phyloP scores from a whole-genome alignment of 345 rosid species.

The Camelina neglecta region DNA sequence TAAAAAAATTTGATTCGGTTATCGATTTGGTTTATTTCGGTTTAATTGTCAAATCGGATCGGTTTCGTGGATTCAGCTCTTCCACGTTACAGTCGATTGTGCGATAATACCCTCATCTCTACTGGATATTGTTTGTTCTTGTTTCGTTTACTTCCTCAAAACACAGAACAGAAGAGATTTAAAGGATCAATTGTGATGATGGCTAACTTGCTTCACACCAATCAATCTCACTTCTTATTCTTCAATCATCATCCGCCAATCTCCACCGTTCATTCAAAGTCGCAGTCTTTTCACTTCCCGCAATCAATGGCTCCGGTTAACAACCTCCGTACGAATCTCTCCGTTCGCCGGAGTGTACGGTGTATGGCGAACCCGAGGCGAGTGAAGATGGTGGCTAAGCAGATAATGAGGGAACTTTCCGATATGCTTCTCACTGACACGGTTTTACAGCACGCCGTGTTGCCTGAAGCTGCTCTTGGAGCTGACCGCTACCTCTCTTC shows the following conservation, averaged over 20 bases:
- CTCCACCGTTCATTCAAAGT: conserved; percentile 36
- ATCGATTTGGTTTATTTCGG: neutral
- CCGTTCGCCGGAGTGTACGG: conserved; percentile 44
- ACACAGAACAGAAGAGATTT: conserved; percentile 18
- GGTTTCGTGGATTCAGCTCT: conserved; percentile 4
- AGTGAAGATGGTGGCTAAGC: conserved; percentile 90
- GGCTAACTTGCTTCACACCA: conserved; percentile 46
- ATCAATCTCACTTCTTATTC: conserved; percentile 34
- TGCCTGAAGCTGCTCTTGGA: conserved; percentile 88
- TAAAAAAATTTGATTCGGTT: neutral
- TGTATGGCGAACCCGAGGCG: conserved; percentile 95
- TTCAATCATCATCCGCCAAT: conserved; percentile 27
- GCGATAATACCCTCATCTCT: conserved; percentile 8
- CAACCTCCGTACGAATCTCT: conserved; percentile 39
- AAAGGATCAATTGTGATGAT: conserved; percentile 41
- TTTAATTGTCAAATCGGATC: neutral
- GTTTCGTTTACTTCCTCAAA: neutral
- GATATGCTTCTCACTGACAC: conserved; percentile 89
- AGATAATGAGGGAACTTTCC: conserved; percentile 86
- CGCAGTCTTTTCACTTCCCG: conserved; percentile 41
- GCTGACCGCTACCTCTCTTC: conserved; percentile 88
- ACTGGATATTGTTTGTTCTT: conserved; percentile 35
- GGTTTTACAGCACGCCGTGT: conserved; percentile 76
- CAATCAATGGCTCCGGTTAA: conserved; percentile 42
- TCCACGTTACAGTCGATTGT: conserved; percentile 5